Evolutionary conservation across 2,329 filamentous ascomycete species (phyloP), one percentile per base, ranked within the genome.

Genomic region (Kalmusia sp.): DNA sequence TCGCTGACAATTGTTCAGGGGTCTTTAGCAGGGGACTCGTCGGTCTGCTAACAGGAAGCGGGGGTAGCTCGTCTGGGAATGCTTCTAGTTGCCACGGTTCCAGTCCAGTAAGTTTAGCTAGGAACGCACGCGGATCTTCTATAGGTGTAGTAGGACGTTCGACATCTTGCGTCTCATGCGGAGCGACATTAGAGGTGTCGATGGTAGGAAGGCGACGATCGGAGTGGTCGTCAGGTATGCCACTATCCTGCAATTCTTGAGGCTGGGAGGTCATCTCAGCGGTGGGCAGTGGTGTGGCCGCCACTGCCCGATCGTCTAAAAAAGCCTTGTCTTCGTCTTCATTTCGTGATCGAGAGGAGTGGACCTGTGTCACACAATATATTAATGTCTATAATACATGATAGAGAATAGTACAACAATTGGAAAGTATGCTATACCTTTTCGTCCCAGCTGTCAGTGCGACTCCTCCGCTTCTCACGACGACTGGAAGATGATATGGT

Each of bases 291-390:
- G 79, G 79, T 76, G 65, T 67, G 62, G 58, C 66, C 61, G 82
- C 81, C 82, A 84, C 84, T 81, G 82, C 83, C 83, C 82, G 78
- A 76, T 78, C 77, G 70, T 72, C 84, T 87, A 87, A 86, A 86
- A 87, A 87, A 86, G 84, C 81, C 77, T 80, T 70, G 55, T 67
- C 74, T 69, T 68, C 76, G 70, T 75, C 67, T 44, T 61, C 52
- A 56, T 63, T 59, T 58, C 62, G 62, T 59, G 64, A 59, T 62
- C 64, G 66, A 61, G 65, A 60, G 52, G 61, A 54, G 59, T 51
- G 67, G 60, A 71, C 68, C 69, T 72, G 60, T 60, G 55, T 58
- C 52, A 54, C 56, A 57, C 31, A 50, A 45, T 48, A 41, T 27
- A 53, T 56, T 56, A 52, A 49, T 43, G 44, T 52, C 53, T 55